Evolutionary conservation across 108 stramenopile species (phyloP), one percentile per base, ranked within the genome.

Genomic region (Skeletonema grethae): DNA sequence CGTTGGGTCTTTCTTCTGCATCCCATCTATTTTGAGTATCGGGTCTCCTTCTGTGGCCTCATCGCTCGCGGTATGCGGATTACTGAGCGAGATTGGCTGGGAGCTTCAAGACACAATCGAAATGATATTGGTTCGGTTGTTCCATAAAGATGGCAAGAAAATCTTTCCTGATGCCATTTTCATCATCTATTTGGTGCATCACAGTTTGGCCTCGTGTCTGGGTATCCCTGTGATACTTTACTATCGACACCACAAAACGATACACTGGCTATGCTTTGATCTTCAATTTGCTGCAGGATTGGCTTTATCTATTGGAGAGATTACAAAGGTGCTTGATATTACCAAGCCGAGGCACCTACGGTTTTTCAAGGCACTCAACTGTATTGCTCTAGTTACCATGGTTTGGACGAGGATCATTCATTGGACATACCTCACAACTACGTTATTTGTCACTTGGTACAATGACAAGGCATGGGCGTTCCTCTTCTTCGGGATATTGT

Each of bases 221-320:
- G 76, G 76, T 16, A 35, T 72, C 7, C 76, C 76, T 12, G 57
- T 72, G 29, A 61, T 77, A 22, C 18, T 72, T 10, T 56, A 55
- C 65, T 77, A 72, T 61, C 71, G 71, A 9, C 30, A 72, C 3
- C 11, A 20, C 57, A 59, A 31, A 34, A 45, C 41, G 20, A 30
- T 77, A 10, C 76, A 77, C 36, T 77, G 76, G 76, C 12, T 77
- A 38, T 72, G 70, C 29, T 77, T 77, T 24, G 65, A 77, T 62
- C 50, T 77, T 22, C 71, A 77, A 28, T 61, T 69, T 25, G 70
- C 76, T 25, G 71, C 64, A 13, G 71, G 29, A 25, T 18, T 77
- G 10, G 60, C 39, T 13, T 6, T 64, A n/a, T 12, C 25, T 25
- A 34, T 72, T 12, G 8, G 15, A 24, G 71, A 72, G 28, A 72